These are phyloP conservation scores for Chytridium lagenaria DNA, from an alignment of 371 early-diverging fungal species.

Conservation along the genomic window DNA sequence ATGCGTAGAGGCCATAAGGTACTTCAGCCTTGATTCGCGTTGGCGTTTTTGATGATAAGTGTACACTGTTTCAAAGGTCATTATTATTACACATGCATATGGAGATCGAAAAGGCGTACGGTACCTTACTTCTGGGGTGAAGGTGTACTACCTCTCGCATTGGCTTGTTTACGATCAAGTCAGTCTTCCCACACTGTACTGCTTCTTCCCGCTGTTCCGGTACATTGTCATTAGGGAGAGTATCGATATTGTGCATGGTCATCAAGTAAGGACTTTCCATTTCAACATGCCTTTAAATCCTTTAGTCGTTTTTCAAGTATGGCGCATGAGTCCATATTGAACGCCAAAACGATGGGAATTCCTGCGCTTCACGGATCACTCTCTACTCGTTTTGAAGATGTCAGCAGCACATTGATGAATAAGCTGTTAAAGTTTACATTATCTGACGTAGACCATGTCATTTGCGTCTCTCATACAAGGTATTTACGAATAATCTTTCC, in stretches of 20 bases:
- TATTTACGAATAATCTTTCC: slow-evolving; percentile 25
- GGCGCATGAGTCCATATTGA: slow-evolving; percentile 95
- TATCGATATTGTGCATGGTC: slow-evolving; percentile 92
- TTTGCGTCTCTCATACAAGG: slow-evolving; percentile 98
- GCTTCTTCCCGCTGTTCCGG: slow-evolving; percentile 89
- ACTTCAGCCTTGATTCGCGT: background rate
- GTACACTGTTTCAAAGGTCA: slow-evolving; percentile 36
- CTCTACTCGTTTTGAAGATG: slow-evolving; percentile 95
- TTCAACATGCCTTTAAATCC: too few relatives aligned
- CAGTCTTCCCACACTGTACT: slow-evolving; percentile 92
- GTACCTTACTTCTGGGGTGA: slow-evolving; percentile 92
- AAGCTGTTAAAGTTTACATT: slow-evolving; percentile 94
- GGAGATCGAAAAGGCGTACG: slow-evolving; percentile 86
- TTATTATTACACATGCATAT: slow-evolving; percentile 90
- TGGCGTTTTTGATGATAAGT: too few relatives aligned
- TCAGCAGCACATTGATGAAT: slow-evolving; percentile 92
- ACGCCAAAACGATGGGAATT: slow-evolving; percentile 95
- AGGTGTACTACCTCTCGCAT: slow-evolving; percentile 96
- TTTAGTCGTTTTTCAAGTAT: slow-evolving; percentile 77
- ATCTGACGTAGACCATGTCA: slow-evolving; percentile 94
- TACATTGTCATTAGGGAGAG: slow-evolving; percentile 90
- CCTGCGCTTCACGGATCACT: slow-evolving; percentile 98
- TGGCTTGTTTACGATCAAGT: slow-evolving; percentile 87
- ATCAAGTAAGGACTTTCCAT: too few relatives aligned
- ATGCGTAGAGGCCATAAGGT: slow-evolving; percentile 94